phyloP scores from a whole-genome alignment of 2,329 filamentous ascomycete genomes.

The Botrytis deweyae region DNA sequence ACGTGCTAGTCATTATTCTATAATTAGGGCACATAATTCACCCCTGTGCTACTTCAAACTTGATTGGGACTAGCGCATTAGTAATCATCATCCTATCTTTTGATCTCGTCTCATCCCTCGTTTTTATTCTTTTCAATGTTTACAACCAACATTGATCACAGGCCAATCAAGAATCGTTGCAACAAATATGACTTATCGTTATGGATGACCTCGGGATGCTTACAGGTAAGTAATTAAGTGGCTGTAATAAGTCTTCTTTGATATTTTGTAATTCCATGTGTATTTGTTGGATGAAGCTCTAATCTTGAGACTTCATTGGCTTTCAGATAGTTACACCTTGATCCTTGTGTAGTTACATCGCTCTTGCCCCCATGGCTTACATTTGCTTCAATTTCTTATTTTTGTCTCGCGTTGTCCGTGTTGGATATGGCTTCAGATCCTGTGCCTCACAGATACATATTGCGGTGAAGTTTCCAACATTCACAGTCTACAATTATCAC shows the following conservation, averaged over 20 bases:
- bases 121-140: neutral
- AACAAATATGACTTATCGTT: neutral
- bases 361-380: neutral
- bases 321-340: neutral
- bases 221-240: neutral
- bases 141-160: neutral
- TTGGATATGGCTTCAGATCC: too few relatives aligned
- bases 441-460: neutral
- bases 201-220: neutral
- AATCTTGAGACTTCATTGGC: neutral
- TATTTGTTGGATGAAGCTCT: neutral
- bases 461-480: neutral
- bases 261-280: neutral
- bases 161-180: neutral
- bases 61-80: neutral
- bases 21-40: neutral
- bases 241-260: neutral
- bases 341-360: conserved; percentile 9
- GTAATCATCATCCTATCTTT: neutral
- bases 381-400: neutral
- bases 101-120: neutral
- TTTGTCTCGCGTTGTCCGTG: neutral
- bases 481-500: neutral
- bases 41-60: neutral
- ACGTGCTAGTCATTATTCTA: neutral